Evolutionary conservation across 179 eudicot species (phyloP).

Genomic region (Actinidia polygama): DNA sequence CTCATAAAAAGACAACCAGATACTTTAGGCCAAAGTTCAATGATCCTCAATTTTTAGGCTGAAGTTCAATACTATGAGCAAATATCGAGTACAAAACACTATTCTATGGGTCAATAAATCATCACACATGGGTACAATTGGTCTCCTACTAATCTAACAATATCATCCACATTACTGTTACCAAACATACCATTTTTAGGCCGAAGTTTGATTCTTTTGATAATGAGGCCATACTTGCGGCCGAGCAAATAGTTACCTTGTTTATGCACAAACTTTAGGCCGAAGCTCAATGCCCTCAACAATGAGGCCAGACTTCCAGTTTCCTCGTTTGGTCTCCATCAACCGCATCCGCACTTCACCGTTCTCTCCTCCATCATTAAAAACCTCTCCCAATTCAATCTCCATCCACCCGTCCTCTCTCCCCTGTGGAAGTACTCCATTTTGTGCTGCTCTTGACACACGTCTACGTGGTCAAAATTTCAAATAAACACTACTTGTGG

Average conservation of each 20-base stretch:
- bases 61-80: too few species aligned
- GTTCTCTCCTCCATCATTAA: constrained; percentile 15
- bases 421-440: constrained; percentile 12
- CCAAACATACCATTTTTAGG: too few species aligned
- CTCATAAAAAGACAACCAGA: too few species aligned
- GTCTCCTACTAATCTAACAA: too few species aligned
- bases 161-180: too few species aligned
- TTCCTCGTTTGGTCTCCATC: constrained; percentile 1
- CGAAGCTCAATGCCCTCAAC: constrained; percentile 50
- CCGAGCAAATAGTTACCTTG: constrained; percentile 16
- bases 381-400: constrained; percentile 18
- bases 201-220: constrained; percentile 49
- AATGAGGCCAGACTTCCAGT: constrained; percentile 34
- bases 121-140: too few species aligned
- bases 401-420: neutral
- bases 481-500: constrained; percentile 1
- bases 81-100: too few species aligned
- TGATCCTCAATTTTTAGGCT: too few species aligned
- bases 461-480: neutral
- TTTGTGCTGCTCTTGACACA: neutral
- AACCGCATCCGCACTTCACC: constrained; percentile 33
- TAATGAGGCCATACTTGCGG: constrained; percentile 34
- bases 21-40: too few species aligned
- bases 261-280: constrained; percentile 9
- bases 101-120: too few species aligned